Evolutionary conservation across 148 eudicot species (phyloP).

Genomic region (Amaranthus palmeri): DNA sequence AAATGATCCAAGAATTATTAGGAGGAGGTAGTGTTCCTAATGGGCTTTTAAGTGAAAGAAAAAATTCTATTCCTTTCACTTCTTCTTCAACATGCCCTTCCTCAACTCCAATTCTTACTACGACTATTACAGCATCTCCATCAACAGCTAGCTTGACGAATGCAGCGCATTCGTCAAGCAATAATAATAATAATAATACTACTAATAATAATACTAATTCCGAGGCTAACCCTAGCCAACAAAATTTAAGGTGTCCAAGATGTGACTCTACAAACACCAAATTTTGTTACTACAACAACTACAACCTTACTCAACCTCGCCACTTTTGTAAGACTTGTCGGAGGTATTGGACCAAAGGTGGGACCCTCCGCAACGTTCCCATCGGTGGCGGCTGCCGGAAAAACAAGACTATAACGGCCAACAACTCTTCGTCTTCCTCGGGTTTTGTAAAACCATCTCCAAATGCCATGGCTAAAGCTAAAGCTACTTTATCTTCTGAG

Average conservation of each 20-base stretch:
- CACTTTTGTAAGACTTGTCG: slow-evolving; percentile 86
- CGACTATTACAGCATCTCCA: slow-evolving; percentile 24
- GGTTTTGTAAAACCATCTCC: slow-evolving; percentile 12
- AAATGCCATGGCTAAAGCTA: slow-evolving; percentile 26
- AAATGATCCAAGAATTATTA: slow-evolving; percentile 71
- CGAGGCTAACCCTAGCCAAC: slow-evolving; percentile 19
- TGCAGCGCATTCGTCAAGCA: neutral
- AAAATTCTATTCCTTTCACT: slow-evolving; percentile 35
- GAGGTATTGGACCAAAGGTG: slow-evolving; percentile 82
- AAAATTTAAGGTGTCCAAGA: slow-evolving; percentile 66
- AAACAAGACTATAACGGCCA: slow-evolving; percentile 38
- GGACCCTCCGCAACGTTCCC: slow-evolving; percentile 73
- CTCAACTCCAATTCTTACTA: slow-evolving; percentile 23
- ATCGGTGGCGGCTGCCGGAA: slow-evolving; percentile 81
- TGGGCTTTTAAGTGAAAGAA: slow-evolving; percentile 34
- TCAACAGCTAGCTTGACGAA: slow-evolving; percentile 24
- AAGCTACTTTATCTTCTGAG: slow-evolving; percentile 24
- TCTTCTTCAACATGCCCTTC: slow-evolving; percentile 25
- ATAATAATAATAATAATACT: neutral
- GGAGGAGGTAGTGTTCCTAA: slow-evolving; percentile 38
- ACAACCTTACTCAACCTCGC: slow-evolving; percentile 85
- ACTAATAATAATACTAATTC: slow-evolving; percentile 9
- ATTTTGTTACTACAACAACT: slow-evolving; percentile 90
- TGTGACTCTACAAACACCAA: slow-evolving; percentile 80
- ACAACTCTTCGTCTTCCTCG: slow-evolving; percentile 4